Conservation (phyloP, 2,329 filamentous ascomycete species). For the Leptographium flavum region DNA sequence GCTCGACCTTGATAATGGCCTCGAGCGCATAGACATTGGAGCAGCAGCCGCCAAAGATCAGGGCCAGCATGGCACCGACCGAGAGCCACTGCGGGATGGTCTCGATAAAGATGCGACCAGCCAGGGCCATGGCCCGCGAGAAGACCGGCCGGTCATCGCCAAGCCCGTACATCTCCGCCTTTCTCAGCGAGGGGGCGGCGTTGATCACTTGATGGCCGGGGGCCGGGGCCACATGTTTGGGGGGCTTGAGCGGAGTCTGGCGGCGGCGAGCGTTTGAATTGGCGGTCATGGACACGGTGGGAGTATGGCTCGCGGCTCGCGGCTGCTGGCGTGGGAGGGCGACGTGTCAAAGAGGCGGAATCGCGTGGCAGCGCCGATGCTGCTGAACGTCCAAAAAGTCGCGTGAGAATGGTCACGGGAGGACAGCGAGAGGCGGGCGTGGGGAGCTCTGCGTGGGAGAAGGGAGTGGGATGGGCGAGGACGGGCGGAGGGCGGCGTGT, state of each 20-base stretch:
- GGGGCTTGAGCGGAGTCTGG: conserved; percentile 29
- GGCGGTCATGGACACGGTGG: conserved; percentile 25
- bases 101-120: conserved; percentile 39
- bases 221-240: conserved; percentile 21
- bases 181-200: conserved; percentile 36
- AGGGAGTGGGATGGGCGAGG: too few species aligned
- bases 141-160: conserved; percentile 35
- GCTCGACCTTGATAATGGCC: conserved; percentile 85
- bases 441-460: too few species aligned
- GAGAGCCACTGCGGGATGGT: conserved; percentile 50
- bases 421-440: too few species aligned
- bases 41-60: conserved; percentile 73
- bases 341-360: too few species aligned
- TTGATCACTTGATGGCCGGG: conserved; percentile 37
- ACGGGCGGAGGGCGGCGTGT: too few species aligned
- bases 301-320: neutral
- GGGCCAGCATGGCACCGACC: conserved; percentile 53
- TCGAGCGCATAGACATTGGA: conserved; percentile 85
- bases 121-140: conserved; percentile 34
- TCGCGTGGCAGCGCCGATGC: too few species aligned
- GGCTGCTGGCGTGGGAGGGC: neutral
- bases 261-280: conserved; percentile 27
- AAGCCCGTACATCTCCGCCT: conserved; percentile 40
- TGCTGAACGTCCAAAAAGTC: too few species aligned
- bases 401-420: too few species aligned